Base-by-base conservation (phyloP, 2,329 filamentous ascomycete genomes). In the Fusarium tuaranense region DNA sequence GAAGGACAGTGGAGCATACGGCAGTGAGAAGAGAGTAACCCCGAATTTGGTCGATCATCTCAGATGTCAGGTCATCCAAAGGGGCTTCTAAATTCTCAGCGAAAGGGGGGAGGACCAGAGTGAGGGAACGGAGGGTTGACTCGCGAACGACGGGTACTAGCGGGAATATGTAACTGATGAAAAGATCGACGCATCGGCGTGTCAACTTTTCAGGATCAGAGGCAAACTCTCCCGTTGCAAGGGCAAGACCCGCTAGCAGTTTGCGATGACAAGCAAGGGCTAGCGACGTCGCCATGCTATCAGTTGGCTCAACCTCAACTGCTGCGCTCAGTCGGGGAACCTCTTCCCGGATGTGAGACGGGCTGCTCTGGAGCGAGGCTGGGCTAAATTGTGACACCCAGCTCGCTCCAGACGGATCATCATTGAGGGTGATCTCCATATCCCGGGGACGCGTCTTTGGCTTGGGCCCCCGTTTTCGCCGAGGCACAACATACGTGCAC, bases 401-500 rank as follows among this genome's bases (percentile, higher is more conserved):
- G 12, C 39, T 44, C 18, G 5, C 39, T 18, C 39, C 39, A 44
- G 39, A 44, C 39, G 20, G 39, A 20, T 44, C 39, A 2, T 18
- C n/a, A 10, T 27, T 30, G 16, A 18, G 14, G 27, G 16, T 27
- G 13, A 30, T 55, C 25, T n/a, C 27, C 7, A 32, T 27, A 10
- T 55, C 27, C 9, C 25, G 25, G 16, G 61, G 34, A 13, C 67
- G 61, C n/a, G 25, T 53, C 27, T 30, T 69, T 14, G 67, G 46
- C 53, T 65, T 65, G 2, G 67, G 67, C n/a, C 66, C 67, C 30
- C 67, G 61, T 32, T 65, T 69, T 41, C 67, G 61, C 12, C 55
- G 41, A 27, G 67, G 62, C 5, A 55, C 20, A 34, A 38, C 20
- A 18, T 69, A 65, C 10, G 67, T 65, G 18, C 67, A 69, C 55